Evolutionary conservation across 208 protist genomes (phyloP).

Genomic region (Hexamita inflata): DNA sequence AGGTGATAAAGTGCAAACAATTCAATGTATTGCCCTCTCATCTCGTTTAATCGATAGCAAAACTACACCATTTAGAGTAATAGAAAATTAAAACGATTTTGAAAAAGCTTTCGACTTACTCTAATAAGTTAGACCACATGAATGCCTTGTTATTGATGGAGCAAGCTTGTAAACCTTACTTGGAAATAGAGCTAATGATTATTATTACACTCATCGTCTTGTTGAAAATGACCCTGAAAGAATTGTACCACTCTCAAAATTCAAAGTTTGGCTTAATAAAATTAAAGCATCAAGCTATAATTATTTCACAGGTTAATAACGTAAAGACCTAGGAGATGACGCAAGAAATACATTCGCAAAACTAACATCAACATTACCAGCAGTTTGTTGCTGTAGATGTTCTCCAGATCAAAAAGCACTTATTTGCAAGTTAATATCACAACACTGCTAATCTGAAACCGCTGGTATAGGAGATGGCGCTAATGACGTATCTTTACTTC

Average conservation of each 20-base stretch:
- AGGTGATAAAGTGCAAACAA: slow-evolving; percentile 87
- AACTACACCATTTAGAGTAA: slow-evolving; percentile 49
- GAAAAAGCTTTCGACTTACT: no score
- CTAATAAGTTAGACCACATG: no score
- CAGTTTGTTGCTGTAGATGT: slow-evolving; percentile 31
- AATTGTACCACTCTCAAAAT: no score
- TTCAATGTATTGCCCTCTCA: slow-evolving; percentile 72
- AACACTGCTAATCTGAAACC: neutral
- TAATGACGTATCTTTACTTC: slow-evolving; percentile 36
- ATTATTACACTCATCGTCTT: no score
- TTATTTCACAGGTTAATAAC: no score
- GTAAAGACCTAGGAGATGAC: neutral
- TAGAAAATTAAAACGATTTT: no score
- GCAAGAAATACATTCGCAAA: neutral
- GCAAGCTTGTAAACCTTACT: no score
- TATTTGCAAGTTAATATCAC: slow-evolving; percentile 17
- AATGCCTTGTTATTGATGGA: no score
- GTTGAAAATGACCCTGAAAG: no score
- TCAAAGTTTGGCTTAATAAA: no score
- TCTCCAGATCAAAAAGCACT: slow-evolving; percentile 31
- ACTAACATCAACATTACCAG: neutral
- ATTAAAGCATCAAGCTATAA: no score
- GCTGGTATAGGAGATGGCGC: slow-evolving; percentile 36
- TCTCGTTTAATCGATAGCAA: slow-evolving; percentile 64
- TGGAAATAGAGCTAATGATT: no score